A percentile compares a stretch with the other conserved stretches of the same genome.
Conservation (phyloP, 2,329 filamentous ascomycete genomes). For the Hypoxylon sp. region DNA sequence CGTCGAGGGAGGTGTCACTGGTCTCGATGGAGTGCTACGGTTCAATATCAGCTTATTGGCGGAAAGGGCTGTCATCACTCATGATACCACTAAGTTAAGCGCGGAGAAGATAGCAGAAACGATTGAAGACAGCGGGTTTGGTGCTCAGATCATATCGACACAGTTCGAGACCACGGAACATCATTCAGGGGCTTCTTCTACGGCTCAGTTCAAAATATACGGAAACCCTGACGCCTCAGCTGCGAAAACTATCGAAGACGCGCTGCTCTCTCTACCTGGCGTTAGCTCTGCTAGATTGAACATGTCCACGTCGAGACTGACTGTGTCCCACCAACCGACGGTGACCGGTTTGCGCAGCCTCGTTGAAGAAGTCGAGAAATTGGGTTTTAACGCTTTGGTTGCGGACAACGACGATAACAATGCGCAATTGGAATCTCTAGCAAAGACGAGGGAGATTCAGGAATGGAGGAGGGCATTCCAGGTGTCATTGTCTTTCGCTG, state of each 20-base stretch:
- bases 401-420: slow-evolving; percentile 96
- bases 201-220: slow-evolving; percentile 85
- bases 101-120: slow-evolving; percentile 81
- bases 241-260: slow-evolving; percentile 78
- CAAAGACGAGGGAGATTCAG: slow-evolving; percentile 95
- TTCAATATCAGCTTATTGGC: slow-evolving; percentile 97
- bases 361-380: slow-evolving; percentile 84
- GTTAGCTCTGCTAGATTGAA: slow-evolving; percentile 80
- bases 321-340: slow-evolving; percentile 77
- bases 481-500: slow-evolving; percentile 81
- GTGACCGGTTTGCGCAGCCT: slow-evolving; percentile 83
- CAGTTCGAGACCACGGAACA: slow-evolving; percentile 69
- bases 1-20: slow-evolving; percentile 84
- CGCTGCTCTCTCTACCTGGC: slow-evolving; percentile 74
- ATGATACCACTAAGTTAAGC: slow-evolving; percentile 78
- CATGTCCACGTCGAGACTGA: slow-evolving; percentile 78
- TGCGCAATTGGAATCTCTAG: slow-evolving; percentile 92
- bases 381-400: slow-evolving; percentile 88
- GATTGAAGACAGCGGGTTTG: slow-evolving; percentile 92
- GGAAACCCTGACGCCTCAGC: slow-evolving; percentile 78
- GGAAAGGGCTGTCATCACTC: slow-evolving; percentile 88
- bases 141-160: slow-evolving; percentile 84
- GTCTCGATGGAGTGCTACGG: slow-evolving; percentile 80
- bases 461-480: slow-evolving; percentile 90
- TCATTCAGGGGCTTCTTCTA: slow-evolving; percentile 67